phyloP scores from a whole-genome alignment of 2,329 filamentous ascomycete species.

The Xylaria sp. region DNA sequence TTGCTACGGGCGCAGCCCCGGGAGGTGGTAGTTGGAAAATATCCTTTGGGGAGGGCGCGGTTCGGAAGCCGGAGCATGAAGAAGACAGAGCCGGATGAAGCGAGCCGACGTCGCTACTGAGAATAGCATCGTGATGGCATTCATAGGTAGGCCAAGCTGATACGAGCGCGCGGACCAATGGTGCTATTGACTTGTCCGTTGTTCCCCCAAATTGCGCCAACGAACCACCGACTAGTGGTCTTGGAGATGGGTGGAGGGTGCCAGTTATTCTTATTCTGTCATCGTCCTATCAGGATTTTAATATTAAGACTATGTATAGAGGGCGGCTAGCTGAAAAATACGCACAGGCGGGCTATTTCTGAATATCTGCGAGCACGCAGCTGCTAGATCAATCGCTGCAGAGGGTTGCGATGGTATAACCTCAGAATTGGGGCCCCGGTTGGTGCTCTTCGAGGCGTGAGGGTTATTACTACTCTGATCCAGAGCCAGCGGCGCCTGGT shows the following conservation, averaged over 20 bases:
- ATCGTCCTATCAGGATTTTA: background rate
- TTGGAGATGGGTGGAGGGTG: conserved; percentile 1
- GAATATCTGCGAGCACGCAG: background rate
- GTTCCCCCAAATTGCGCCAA: conserved; percentile 3
- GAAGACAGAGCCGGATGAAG: conserved; percentile 23
- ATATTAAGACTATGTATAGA: background rate
- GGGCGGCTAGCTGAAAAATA: background rate
- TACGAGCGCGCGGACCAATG: conserved; percentile 17
- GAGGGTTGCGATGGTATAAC: background rate
- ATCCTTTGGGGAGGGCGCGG: conserved; percentile 13
- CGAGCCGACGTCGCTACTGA: conserved; percentile 7
- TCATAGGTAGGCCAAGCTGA: conserved; percentile 21
- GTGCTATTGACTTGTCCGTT: background rate
- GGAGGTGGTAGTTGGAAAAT: conserved; percentile 20
- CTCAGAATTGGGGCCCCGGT: background rate
- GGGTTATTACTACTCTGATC: background rate
- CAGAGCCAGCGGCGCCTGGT: background rate
- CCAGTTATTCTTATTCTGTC: background rate
- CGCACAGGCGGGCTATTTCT: background rate
- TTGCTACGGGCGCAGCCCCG: conserved; percentile 8
- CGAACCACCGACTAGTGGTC: background rate
- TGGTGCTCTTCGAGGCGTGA: background rate
- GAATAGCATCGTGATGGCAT: conserved; percentile 20
- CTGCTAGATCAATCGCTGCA: background rate
- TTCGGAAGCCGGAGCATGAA: conserved; percentile 20